Conservation (phyloP, 495 filamentous ascomycete genomes). For the Podospora fimiseda region DNA sequence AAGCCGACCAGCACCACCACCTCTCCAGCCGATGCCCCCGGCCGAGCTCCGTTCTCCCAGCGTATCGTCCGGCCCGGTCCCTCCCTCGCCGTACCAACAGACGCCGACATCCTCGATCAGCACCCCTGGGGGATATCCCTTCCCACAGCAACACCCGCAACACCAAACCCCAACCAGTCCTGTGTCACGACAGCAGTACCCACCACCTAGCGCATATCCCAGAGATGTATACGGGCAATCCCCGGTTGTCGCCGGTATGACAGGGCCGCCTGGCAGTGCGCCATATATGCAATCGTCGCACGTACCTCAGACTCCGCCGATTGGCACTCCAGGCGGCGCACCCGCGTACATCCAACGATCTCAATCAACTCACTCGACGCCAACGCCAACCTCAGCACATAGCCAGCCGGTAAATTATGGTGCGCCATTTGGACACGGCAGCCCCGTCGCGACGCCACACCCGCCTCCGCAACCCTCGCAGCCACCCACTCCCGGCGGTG, state of each 20-base stretch:
- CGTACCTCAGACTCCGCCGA: slow-evolving; percentile 47
- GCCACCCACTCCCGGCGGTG: slow-evolving; percentile 50
- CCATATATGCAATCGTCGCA: slow-evolving; percentile 40
- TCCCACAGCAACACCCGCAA: slow-evolving; percentile 44
- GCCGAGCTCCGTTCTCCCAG: slow-evolving; percentile 49
- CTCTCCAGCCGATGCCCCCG: slow-evolving; percentile 41
- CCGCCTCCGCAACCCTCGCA: slow-evolving; percentile 44
- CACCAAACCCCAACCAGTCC: slow-evolving; percentile 48
- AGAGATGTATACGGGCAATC: slow-evolving; percentile 46
- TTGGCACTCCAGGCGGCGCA: slow-evolving; percentile 35
- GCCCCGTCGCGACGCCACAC: slow-evolving; percentile 44
- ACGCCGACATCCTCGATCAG: slow-evolving; percentile 40
- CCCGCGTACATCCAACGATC: slow-evolving; percentile 29
- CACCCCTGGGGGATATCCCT: slow-evolving; percentile 46
- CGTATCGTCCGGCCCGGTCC: slow-evolving; percentile 34
- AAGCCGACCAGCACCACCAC: slow-evolving; percentile 42
- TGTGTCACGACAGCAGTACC: slow-evolving; percentile 44
- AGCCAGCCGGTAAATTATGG: slow-evolving; percentile 46
- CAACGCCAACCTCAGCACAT: slow-evolving; percentile 53
- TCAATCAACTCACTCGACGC: slow-evolving; percentile 45
- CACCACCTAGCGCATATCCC: slow-evolving; percentile 33
- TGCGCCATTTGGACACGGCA: slow-evolving; percentile 44
- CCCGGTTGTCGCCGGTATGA: slow-evolving; percentile 32
- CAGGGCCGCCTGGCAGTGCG: slow-evolving; percentile 31
- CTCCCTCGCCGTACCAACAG: slow-evolving; percentile 49